Evolutionary conservation across 78 protist species (phyloP), one percentile per base, ranked within the genome.

Genomic region (Emiliania huxleyi): DNA sequence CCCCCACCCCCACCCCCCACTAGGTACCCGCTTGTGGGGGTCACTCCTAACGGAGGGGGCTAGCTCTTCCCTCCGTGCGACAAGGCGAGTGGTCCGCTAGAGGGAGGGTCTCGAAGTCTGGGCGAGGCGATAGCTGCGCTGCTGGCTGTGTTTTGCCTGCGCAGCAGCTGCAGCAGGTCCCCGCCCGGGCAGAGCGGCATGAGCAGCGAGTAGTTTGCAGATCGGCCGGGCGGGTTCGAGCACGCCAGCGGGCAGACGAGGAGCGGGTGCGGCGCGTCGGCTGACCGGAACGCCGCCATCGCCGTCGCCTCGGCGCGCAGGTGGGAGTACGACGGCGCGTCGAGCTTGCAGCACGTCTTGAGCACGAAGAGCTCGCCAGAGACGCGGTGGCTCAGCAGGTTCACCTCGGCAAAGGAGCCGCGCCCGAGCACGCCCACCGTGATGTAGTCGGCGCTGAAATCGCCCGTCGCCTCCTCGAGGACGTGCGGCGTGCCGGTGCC

Each of bases 181-280:
- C 85, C 85, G 85, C 85, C 85, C 2, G 85, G 85, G 46, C 85
- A 77, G 33, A 77, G 85, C 48, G 85, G 85, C 37, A 77, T 45
- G 18, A 77, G 85, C 18, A 77, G 48, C 23, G 85, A 77, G 46
- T 22, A 77, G 48, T 35, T 40, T 45, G 35, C 23, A 0, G 85
- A 45, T 12, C 85, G 85, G 33, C 85, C 85, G 0, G 85, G 44
- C 1, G 48, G 21, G 29, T 40, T 33, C 0, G 29, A 0, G 33
- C 3, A 0, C 46, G 85, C 85, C 19, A 40, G 1, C 44, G 85
- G 85, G 0, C 19, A 0, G 33, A 77, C 23, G 33, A 77, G 35
- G 35, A 77, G 2, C n/a, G 85, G 85, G n/a, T 77, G 44, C 33
- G 18, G 2, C 5, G 40, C 48, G n/a, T n/a, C n/a, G n/a, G n/a